Percentiles rank a stretch among this genome's conserved stretches.
Conservation (phyloP, 2,329 filamentous ascomycete species). For the Talaromyces funiculosus region DNA sequence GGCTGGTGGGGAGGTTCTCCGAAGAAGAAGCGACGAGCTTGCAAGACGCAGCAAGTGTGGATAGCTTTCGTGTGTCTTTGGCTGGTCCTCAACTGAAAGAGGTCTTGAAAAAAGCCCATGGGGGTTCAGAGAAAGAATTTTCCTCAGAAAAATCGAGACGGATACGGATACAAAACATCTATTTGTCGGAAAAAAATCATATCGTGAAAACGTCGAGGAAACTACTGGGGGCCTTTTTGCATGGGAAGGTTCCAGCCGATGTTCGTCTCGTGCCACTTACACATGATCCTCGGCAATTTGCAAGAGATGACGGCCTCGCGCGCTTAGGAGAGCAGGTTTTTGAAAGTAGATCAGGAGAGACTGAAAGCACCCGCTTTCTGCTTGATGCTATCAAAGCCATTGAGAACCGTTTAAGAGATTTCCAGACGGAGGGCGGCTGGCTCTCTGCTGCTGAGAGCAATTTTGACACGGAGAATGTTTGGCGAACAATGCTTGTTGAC, state of each 20-base stretch:
- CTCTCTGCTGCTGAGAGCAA: constrained; percentile 44
- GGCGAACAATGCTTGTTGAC: constrained; percentile 58
- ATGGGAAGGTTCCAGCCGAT: constrained; percentile 20
- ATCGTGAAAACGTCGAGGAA: constrained; percentile 60
- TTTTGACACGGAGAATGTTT: constrained; percentile 56
- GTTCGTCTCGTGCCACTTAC: constrained; percentile 6
- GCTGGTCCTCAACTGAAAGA: constrained; percentile 35
- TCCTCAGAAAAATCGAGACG: constrained; percentile 58
- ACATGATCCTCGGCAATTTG: constrained; percentile 15
- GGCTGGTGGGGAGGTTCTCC: constrained; percentile 66
- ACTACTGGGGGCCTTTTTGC: constrained; percentile 30
- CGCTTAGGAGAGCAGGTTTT: constrained; percentile 29
- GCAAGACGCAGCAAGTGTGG: constrained; percentile 64
- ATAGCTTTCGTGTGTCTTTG: constrained; percentile 55
- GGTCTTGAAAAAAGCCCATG: constrained; percentile 29
- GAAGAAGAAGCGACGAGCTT: constrained; percentile 72
- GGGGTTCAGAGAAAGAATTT: constrained; percentile 45
- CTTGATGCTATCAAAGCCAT: constrained; percentile 32
- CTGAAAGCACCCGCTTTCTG: constrained; percentile 24
- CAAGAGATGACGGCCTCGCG: constrained; percentile 17
- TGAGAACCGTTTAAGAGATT: constrained; percentile 27
- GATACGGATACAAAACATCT: constrained; percentile 63
- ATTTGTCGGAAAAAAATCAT: constrained; percentile 65
- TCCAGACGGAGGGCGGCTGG: constrained; percentile 41
- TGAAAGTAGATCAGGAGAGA: constrained; percentile 22